Evolutionary conservation across 495 filamentous ascomycete species (phyloP).

Genomic region (Penicillium canariense): DNA sequence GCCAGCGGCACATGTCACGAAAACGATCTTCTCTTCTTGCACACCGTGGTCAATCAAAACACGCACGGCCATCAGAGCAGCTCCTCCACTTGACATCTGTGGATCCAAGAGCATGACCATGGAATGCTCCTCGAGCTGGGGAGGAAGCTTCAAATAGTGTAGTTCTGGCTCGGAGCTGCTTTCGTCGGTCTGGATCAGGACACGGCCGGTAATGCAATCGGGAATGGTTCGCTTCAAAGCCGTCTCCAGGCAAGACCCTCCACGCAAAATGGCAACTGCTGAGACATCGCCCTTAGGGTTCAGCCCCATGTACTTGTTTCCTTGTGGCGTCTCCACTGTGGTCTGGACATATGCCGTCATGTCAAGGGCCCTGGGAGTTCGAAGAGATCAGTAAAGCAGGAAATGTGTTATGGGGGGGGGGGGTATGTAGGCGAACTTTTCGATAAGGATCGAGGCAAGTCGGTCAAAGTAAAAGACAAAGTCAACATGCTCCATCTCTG

Average conservation of each 20-base stretch:
- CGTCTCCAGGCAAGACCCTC: constrained; percentile 81
- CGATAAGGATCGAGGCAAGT: constrained; percentile 76
- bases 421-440: constrained; percentile 51
- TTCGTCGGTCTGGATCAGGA: constrained; percentile 86
- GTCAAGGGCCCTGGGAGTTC: constrained; percentile 61
- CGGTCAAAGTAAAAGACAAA: constrained; percentile 98
- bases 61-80: constrained; percentile 93
- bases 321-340: constrained; percentile 66
- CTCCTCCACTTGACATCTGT: constrained; percentile 90
- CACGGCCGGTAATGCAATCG: constrained; percentile 82
- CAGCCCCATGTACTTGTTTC: constrained; percentile 65
- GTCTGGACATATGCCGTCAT: constrained; percentile 60
- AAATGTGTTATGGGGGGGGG: not conserved
- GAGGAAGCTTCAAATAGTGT: constrained; percentile 78
- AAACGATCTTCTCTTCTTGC: constrained; percentile 77
- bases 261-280: constrained; percentile 84
- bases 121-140: constrained; percentile 65
- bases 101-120: constrained; percentile 85
- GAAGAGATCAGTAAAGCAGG: constrained; percentile 3
- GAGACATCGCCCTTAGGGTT: constrained; percentile 66
- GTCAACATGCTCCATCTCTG: constrained; percentile 75
- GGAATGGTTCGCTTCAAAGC: constrained; percentile 86
- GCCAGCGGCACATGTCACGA: constrained; percentile 85
- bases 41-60: constrained; percentile 94
- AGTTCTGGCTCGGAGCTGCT: constrained; percentile 86